Conservation (phyloP, 2,329 filamentous ascomycete species). For the Penicillium oxalicum region DNA sequence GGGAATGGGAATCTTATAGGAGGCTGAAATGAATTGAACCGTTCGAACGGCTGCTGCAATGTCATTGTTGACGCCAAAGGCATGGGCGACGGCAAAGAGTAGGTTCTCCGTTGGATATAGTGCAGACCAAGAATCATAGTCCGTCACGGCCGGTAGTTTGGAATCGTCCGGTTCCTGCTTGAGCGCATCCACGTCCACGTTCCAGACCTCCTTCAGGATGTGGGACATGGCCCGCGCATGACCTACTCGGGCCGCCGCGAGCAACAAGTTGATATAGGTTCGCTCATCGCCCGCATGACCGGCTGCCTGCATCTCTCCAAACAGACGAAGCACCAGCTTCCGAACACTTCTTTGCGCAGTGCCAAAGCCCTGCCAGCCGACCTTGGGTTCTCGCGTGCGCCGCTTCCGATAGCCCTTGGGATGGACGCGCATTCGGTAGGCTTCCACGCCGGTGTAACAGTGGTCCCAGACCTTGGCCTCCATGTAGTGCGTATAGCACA, state of each 20-base stretch:
- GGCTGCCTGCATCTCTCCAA: conserved; percentile 44
- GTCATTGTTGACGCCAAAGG: conserved; percentile 61
- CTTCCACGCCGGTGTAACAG: conserved; percentile 34
- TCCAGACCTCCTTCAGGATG: conserved; percentile 50
- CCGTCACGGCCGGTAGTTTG: conserved; percentile 30
- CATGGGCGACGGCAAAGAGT: conserved; percentile 61
- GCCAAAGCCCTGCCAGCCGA: conserved; percentile 27
- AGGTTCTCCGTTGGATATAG: conserved; percentile 55
- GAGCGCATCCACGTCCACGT: conserved; percentile 45
- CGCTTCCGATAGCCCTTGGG: conserved; percentile 29
- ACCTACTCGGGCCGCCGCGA: conserved; percentile 49
- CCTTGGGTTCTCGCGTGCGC: conserved; percentile 9
- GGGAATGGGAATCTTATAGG: conserved; percentile 55
- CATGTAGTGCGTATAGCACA: conserved; percentile 53
- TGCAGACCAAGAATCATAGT: conserved; percentile 46
- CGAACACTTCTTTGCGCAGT: conserved; percentile 30
- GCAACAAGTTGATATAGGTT: conserved; percentile 50
- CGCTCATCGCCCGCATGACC: conserved; percentile 46
- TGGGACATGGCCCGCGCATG: conserved; percentile 43
- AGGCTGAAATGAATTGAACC: conserved; percentile 57
- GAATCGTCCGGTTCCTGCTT: conserved; percentile 28
- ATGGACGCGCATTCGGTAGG: conserved; percentile 35
- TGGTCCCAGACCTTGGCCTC: conserved; percentile 45
- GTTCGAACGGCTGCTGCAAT: conserved; percentile 54
- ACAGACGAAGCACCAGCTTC: conserved; percentile 35